Base-by-base conservation (phyloP, 73 alveolate species). In the Paramecium caudatum region DNA sequence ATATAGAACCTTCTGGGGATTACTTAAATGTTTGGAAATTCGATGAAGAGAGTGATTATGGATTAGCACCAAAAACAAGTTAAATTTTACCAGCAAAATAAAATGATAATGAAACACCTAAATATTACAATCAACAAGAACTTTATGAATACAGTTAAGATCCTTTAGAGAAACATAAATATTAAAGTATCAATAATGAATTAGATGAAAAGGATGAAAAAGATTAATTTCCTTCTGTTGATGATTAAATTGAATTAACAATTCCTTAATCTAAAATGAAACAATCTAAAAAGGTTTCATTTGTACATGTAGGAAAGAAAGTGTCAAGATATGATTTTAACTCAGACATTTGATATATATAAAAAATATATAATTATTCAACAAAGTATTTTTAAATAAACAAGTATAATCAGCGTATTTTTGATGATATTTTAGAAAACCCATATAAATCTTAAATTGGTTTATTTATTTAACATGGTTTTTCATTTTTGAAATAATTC, bases 21-120 rank as follows among this genome's bases (percentile, higher is more conserved):
- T 55, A 55, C 30, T 43, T 55, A 23, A 43, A 55, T 27, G 30
- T 55, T 12, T 55, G 80, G 80, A 55, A 55, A 55, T 55, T 55
- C 16, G 80, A 55, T 21, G 23, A 16, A 55, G 80, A 55, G 9
- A 55, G 80, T 23, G 80, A 55, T 55, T 55, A 55, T 55, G 80
- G 80, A 23, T 55, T 55, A 55, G 10, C 23, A 55, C 80, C 80
- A 5, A 55, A 55, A 55, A 55, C 30, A 27, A 43, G 80, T 27
- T 55, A n/a, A n/a, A n/a, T n/a, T n/a, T n/a, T n/a, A n/a, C n/a
- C n/a, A n/a, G n/a, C n/a, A n/a, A n/a, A n/a, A n/a, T n/a, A n/a
- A n/a, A n/a, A n/a, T n/a, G n/a, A n/a, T n/a, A n/a, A n/a, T n/a
- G n/a, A n/a, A n/a, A n/a, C n/a, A n/a, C n/a, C n/a, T n/a, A n/a